Percentiles rank a stretch among this genome's conserved stretches.
Evolutionary conservation across 2,329 filamentous ascomycete species (phyloP).

Genomic region (Fusarium euwallaceae): DNA sequence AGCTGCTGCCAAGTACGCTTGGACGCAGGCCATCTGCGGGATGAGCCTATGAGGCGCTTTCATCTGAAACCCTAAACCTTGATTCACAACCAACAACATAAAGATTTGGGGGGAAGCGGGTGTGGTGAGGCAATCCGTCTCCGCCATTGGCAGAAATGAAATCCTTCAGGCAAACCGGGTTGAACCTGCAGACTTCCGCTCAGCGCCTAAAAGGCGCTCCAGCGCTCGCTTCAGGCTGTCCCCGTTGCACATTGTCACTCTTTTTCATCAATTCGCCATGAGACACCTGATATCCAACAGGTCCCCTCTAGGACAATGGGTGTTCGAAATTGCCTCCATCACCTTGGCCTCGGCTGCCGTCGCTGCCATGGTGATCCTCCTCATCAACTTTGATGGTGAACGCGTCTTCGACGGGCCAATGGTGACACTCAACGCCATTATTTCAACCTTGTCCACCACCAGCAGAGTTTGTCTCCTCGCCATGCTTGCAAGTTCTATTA

Average conservation of each 20-base stretch:
- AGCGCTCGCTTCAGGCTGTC: too few relatives aligned
- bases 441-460: slow-evolving; percentile 27
- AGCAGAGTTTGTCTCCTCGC: slow-evolving; percentile 21
- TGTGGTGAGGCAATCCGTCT: too few relatives aligned
- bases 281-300: not conserved
- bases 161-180: too few relatives aligned
- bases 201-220: too few relatives aligned
- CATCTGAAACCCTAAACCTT: not conserved
- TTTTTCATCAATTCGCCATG: not conserved
- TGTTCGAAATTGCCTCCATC: slow-evolving; percentile 11
- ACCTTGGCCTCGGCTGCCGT: slow-evolving; percentile 9
- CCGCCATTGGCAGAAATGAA: too few relatives aligned
- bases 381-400: slow-evolving; percentile 21
- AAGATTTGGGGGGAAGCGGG: too few relatives aligned
- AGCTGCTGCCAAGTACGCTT: too few relatives aligned
- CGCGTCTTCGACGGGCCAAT: slow-evolving; percentile 23
- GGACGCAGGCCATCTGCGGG: too few relatives aligned
- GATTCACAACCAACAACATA: not conserved
- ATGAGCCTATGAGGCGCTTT: too few relatives aligned
- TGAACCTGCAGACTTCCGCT: too few relatives aligned
- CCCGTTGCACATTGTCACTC: too few relatives aligned
- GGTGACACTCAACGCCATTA: slow-evolving; percentile 28
- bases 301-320: slow-evolving; percentile 1
- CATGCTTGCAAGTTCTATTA: slow-evolving; percentile 23
- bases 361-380: slow-evolving; percentile 16